Evolutionary conservation across 2,329 filamentous ascomycete genomes (phyloP), one percentile per base, ranked within the genome.

Genomic region (Claviceps humidiphila): DNA sequence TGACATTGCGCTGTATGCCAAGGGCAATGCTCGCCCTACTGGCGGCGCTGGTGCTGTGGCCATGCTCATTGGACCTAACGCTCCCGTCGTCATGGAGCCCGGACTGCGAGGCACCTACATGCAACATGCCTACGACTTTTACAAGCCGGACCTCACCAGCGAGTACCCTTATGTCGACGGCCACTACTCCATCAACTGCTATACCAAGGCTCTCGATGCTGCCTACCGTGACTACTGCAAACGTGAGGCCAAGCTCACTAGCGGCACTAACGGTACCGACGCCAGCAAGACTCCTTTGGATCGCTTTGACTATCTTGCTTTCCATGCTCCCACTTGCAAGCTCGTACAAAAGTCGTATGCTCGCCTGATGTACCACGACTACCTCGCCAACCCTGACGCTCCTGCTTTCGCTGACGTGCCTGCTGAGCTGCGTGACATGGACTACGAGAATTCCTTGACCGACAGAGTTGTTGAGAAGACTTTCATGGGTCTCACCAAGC

Each of bases 241-340:
- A 68, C 83, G 85, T 57, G 87, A 90, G 73, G 73, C 77, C 60
- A 74, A 73, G 58, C 70, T 73, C 51, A 62, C 66, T 56, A 77
- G 80, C 59, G 77, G 74, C 58, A 78, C 65, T 60, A 81, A 80
- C 54, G 68, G 64, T 53, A 59, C 66, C 47, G 64, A 66, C 49
- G 60, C 67, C 53, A 59, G 70, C 64, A 83, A 85, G 73, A 81
- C 81, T 41, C 72, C 76, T 48, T 71, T 93, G 55, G 87, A 91
- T 69, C 83, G 85, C 64, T 93, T 93, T 68, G 87, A 91, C 70
- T 87, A 89, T 73, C 71, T 93, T 66, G 70, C 82, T 55, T 93
- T 90, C 81, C 87, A 93, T 69, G 78, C 87, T 17, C 87, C 87
- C 42, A 91, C 83, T 57, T 93, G 87, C 84, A 93, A 93, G 75